These are phyloP conservation scores for Bothriochloa decipiens DNA, from an alignment of 176 grass and related monocot species.

Conservation along the genomic window DNA sequence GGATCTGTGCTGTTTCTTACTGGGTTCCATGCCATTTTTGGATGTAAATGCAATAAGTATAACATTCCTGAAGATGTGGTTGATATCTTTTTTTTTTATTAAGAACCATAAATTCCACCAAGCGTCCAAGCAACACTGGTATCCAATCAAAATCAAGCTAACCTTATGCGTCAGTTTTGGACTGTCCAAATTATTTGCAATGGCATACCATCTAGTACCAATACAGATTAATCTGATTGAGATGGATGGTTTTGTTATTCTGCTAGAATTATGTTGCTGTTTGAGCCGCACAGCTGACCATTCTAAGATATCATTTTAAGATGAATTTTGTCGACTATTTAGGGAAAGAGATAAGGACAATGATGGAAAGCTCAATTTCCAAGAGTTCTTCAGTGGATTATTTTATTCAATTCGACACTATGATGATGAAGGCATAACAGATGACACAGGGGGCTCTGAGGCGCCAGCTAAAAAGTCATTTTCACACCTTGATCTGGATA, in stretches of 20 bases:
- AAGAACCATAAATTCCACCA: slow-evolving; percentile 25
- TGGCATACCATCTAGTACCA: background rate
- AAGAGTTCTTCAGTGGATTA: slow-evolving; percentile 83
- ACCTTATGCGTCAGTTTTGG: background rate
- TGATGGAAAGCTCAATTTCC: slow-evolving; percentile 83
- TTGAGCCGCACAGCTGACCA: background rate
- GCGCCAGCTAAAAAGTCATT: slow-evolving; percentile 87
- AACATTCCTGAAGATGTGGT: slow-evolving; percentile 1
- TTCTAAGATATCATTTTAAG: slow-evolving; percentile 28
- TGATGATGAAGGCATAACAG: slow-evolving; percentile 64
- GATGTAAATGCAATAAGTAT: slow-evolving; percentile 18
- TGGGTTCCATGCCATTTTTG: slow-evolving; percentile 23
- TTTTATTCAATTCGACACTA: slow-evolving; percentile 81
- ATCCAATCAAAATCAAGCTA: slow-evolving; percentile 29
- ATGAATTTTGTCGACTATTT: slow-evolving; percentile 38
- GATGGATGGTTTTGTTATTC: slow-evolving; percentile 23
- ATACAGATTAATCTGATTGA: slow-evolving; percentile 18
- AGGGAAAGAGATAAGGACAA: slow-evolving; percentile 97
- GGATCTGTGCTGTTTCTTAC: slow-evolving; percentile 23
- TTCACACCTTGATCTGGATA: slow-evolving; percentile 83
- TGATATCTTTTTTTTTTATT: slow-evolving; percentile 15
- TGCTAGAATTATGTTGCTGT: background rate
- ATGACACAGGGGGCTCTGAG: slow-evolving; percentile 60
- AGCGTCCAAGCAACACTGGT: background rate
- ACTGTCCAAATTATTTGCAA: slow-evolving; percentile 31